A percentile compares a stretch with the other conserved stretches of the same genome.
Conservation (phyloP, 2,329 filamentous ascomycete species). For the Diaporthe helianthi region DNA sequence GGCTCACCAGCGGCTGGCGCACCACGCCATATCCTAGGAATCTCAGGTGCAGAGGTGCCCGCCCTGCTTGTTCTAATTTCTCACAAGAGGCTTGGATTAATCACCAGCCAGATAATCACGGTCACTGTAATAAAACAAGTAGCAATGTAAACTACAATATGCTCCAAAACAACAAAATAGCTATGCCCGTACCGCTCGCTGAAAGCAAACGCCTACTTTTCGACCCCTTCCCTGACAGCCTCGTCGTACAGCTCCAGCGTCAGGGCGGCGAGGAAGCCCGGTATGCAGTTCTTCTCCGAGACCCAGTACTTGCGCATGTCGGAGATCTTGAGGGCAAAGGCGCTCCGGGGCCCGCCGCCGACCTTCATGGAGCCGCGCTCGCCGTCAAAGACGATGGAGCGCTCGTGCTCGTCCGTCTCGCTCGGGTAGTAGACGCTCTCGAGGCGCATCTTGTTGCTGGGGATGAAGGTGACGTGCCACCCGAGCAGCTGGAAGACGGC, state of each 20-base stretch:
- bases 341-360: constrained; percentile 83
- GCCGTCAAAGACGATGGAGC: constrained; percentile 84
- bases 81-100: neutral
- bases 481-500: constrained; percentile 90
- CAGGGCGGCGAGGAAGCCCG: constrained; percentile 88
- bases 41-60: neutral
- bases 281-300: constrained; percentile 89
- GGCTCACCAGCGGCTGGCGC: neutral
- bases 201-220: neutral
- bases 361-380: constrained; percentile 99
- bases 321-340: constrained; percentile 84
- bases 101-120: neutral
- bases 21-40: neutral
- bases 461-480: constrained; percentile 94
- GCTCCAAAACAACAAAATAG: neutral
- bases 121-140: neutral
- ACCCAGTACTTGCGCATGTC: constrained; percentile 96
- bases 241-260: constrained; percentile 94
- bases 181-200: neutral
- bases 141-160: neutral
- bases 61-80: neutral
- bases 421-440: constrained; percentile 84
- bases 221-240: constrained; percentile 36
- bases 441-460: constrained; percentile 94
- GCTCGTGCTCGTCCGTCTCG: constrained; percentile 71